Evolutionary conservation across 179 eudicot species (phyloP).

Genomic region (Corrigiola litoralis): DNA sequence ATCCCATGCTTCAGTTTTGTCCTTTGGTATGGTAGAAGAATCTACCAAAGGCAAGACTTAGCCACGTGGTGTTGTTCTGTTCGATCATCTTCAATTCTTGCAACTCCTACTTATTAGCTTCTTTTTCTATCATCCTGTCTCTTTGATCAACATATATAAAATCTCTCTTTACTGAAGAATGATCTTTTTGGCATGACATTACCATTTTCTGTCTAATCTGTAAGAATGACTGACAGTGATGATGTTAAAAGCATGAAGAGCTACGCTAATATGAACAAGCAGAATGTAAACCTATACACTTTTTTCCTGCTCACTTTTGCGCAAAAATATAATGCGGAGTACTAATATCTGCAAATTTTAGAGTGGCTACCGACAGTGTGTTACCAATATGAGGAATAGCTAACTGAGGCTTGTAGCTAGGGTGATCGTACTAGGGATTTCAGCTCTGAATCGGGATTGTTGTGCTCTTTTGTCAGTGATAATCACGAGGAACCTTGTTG

Average conservation of each 20-base stretch:
- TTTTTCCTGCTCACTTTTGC: not conserved
- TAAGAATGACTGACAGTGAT: slow-evolving; percentile 3
- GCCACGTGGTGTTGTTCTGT: slow-evolving; percentile 20
- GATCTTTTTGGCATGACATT: slow-evolving; percentile 19
- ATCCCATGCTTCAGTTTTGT: slow-evolving; percentile 35
- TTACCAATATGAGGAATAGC: too few species aligned
- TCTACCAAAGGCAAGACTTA: slow-evolving; percentile 16
- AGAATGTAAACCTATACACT: not conserved
- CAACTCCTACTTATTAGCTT: not conserved
- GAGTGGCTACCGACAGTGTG: too few species aligned
- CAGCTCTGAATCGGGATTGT: slow-evolving; percentile 7
- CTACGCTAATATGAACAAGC: slow-evolving; percentile 4
- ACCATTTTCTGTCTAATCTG: not conserved
- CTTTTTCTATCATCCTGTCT: not conserved
- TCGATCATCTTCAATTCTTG: not conserved
- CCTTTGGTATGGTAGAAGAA: slow-evolving; percentile 14
- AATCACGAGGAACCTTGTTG: slow-evolving; percentile 16
- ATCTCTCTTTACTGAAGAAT: slow-evolving; percentile 17
- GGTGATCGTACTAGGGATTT: too few species aligned
- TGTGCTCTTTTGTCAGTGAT: slow-evolving; percentile 1
- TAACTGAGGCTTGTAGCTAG: too few species aligned
- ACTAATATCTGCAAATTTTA: too few species aligned
- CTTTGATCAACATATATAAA: not conserved
- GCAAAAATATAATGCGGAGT: not conserved
- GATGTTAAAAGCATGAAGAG: slow-evolving; percentile 12